Evolutionary conservation across 148 eudicot genomes (phyloP), one percentile per base, ranked within the genome.

Genomic region (Cornus suecica): DNA sequence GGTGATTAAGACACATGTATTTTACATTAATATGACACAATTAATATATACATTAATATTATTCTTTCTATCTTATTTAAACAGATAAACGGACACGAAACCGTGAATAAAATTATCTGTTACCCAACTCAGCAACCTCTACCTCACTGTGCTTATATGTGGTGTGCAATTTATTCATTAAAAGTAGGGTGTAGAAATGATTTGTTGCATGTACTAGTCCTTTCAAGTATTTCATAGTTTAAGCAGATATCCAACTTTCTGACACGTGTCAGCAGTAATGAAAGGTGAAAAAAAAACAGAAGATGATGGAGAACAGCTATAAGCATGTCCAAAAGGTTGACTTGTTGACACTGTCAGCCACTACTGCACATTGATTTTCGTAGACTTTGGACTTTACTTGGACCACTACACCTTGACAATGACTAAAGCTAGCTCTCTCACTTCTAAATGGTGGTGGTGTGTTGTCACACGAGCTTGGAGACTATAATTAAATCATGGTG

Each of bases 81-180:
- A n/a, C n/a, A n/a, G n/a, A n/a, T n/a, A n/a, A n/a, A n/a, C n/a
- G n/a, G n/a, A n/a, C n/a, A n/a, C n/a, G n/a, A n/a, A n/a, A n/a
- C n/a, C n/a, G n/a, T n/a, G n/a, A n/a, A n/a, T n/a, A n/a, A n/a
- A n/a, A n/a, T n/a, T n/a, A n/a, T n/a, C n/a, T n/a, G n/a, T n/a
- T n/a, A n/a, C n/a, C n/a, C n/a, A n/a, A n/a, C n/a, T n/a, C n/a
- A n/a, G n/a, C n/a, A n/a, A n/a, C n/a, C n/a, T n/a, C n/a, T n/a
- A n/a, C n/a, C n/a, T n/a, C n/a, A n/a, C n/a, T n/a, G n/a, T 79
- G 76, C 65, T 58, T 73, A 74, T 80, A 78, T 76, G 80, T 78
- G 80, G 65, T 80, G n/a, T 66, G 78, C 80, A 81, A 81, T 45
- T 78, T n/a, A n/a, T n/a, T n/a, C n/a, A n/a, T n/a, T n/a, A n/a